These are phyloP conservation scores for Rauvolfia tetraphylla DNA, from an alignment of 257 asterid species.

Conservation along the genomic window DNA sequence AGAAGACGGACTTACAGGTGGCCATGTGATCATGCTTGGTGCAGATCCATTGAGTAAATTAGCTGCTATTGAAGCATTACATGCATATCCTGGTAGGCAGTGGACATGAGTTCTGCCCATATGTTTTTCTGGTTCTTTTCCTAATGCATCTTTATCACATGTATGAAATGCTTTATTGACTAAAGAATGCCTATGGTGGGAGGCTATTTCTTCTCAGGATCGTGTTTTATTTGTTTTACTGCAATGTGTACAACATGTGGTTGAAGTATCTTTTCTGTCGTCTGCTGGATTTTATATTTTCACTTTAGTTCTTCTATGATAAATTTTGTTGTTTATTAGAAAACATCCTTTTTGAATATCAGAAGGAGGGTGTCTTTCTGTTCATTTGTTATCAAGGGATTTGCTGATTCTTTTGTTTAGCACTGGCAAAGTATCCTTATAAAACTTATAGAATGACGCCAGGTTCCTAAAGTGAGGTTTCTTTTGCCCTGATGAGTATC, in stretches of 20 bases:
- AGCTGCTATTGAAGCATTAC: slow-evolving; percentile 87
- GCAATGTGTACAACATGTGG: neutral
- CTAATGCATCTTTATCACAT: slow-evolving; percentile 2
- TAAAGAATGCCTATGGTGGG: neutral
- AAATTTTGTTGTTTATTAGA: neutral
- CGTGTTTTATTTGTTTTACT: neutral
- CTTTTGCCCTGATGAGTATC: neutral
- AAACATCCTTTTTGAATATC: neutral
- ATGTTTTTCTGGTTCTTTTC: neutral
- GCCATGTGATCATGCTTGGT: slow-evolving; percentile 97
- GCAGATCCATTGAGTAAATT: slow-evolving; percentile 80
- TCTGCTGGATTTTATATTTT: neutral
- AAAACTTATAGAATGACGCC: neutral
- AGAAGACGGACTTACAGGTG: slow-evolving; percentile 76
- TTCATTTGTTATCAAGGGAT: neutral
- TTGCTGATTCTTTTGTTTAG: neutral
- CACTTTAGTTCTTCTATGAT: neutral
- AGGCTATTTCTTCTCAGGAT: neutral
- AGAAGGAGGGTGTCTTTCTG: neutral
- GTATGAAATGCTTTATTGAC: neutral
- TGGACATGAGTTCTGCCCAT: slow-evolving; percentile 8
- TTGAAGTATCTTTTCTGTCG: neutral
- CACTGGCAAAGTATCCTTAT: neutral
- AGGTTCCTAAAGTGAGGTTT: neutral
- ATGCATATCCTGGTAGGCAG: slow-evolving; percentile 77